A percentile compares a stretch with the other conserved stretches of the same genome.
Evolutionary conservation across 108 stramenopile species (phyloP).

Genomic region (Cylindrotheca fusiformis): DNA sequence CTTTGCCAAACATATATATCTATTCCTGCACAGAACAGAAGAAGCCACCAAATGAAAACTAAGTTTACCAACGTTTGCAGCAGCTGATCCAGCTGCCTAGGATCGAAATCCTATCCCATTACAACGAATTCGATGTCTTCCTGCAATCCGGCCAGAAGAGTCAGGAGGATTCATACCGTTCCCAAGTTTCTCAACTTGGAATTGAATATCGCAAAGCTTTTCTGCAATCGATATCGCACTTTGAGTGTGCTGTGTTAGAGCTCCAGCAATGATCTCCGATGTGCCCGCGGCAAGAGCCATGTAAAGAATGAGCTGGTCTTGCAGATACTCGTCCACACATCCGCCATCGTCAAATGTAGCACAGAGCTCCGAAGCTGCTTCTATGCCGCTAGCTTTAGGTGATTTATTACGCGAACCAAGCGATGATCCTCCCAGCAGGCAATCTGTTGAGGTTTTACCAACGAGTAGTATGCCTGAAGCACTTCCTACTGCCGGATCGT

Average conservation of each 20-base stretch:
- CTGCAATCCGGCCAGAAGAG: constrained; percentile 33
- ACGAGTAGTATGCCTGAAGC: constrained; percentile 58
- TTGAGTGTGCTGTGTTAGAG: constrained; percentile 60
- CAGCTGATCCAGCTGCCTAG: no score
- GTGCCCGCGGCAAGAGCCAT: constrained; percentile 67
- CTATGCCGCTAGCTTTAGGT: constrained; percentile 27
- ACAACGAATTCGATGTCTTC: constrained; percentile 46
- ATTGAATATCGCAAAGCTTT: constrained; percentile 26
- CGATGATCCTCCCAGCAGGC: constrained; percentile 48
- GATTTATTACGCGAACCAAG: constrained; percentile 37
- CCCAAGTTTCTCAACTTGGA: constrained; percentile 29
- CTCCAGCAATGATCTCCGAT: constrained; percentile 53
- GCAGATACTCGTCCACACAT: constrained; percentile 64
- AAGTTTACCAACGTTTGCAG: no score
- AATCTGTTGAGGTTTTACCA: constrained; percentile 48
- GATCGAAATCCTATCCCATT: constrained; percentile 36
- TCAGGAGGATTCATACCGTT: constrained; percentile 11
- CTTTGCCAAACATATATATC: no score
- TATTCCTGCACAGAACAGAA: no score
- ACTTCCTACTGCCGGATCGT: constrained; percentile 40
- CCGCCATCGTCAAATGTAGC: constrained; percentile 44
- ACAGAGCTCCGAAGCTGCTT: constrained; percentile 53
- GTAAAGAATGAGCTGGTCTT: constrained; percentile 69
- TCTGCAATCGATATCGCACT: constrained; percentile 63
- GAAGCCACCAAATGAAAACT: no score